Base-by-base conservation (phyloP, 345 rosid genomes). In the Melaleuca quinquenervia region DNA sequence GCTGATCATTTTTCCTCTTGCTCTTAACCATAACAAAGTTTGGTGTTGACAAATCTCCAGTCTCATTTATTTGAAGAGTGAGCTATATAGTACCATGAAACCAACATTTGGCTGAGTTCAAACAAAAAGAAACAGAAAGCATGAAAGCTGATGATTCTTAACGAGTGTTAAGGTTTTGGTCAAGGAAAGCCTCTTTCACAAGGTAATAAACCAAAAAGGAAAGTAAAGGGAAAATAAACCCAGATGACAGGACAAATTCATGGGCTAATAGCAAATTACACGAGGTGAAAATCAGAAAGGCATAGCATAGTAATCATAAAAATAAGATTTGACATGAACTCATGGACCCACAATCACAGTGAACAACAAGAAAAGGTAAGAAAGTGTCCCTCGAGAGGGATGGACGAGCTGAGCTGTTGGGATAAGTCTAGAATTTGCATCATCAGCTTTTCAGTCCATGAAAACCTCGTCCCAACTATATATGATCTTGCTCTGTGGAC, bases 391-490 rank as follows among this genome's bases (percentile, higher is more conserved):
- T 36, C 13, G 48, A 36, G 80, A 18, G 48, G 80, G 26, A 11
- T 70, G 80, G 80, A 4, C 80, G 48, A 36, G 80, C 20, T 36
- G 80, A 36, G 13, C 48, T 36, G 80, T 70, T 36, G 5, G 48
- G 26, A 36, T 32, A 70, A 70, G 48, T 70, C 80, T 21, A 36
- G 14, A 10, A 36, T 24, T 70, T 16, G 18, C 80, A 11, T 70
- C 80, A 20, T 36, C 48, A 8, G 80, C 80, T 16, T 51, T 84
- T 86, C 51, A 27, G 48, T 91, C 88, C 89, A 83, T 88, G 94
- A 92, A 91, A 92, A 83, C 88, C 32, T 91, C 84, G 82, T 89
- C 87, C 82, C 91, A 90, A 89, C 96, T 60, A 83, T 70, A 88
- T 84, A 82, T 80, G 32, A 76, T 18, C 80, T 84, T 56, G 75